These are phyloP conservation scores for Penicillium brevicompactum DNA, from an alignment of 2,329 filamentous ascomycete genomes.

Conservation along the genomic window DNA sequence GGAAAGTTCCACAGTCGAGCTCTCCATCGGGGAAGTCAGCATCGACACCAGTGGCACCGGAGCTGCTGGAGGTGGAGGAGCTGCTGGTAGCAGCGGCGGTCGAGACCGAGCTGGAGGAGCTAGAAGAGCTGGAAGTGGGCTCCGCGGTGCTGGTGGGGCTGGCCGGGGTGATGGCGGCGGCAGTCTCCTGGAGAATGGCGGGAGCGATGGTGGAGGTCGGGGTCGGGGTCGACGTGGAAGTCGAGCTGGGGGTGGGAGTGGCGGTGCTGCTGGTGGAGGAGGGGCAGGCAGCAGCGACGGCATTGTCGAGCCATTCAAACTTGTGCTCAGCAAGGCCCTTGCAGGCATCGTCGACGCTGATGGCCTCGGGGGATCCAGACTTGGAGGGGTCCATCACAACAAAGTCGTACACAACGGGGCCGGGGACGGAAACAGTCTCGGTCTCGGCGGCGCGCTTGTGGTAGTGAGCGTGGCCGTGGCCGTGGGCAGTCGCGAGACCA, in stretches of 20 bases:
- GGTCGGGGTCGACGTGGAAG: constrained; percentile 34
- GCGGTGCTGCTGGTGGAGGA: constrained; percentile 25
- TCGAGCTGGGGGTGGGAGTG: constrained; percentile 38
- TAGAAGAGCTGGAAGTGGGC: constrained; percentile 16
- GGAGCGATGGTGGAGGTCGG: constrained; percentile 36
- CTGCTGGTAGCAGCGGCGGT: constrained; percentile 20
- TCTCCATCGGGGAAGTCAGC: constrained; percentile 74
- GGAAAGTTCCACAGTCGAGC: constrained; percentile 72
- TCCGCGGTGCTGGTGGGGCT: constrained; percentile 21
- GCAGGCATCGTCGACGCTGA: constrained; percentile 61
- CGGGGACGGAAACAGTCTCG: constrained; percentile 58
- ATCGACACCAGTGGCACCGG: constrained; percentile 58
- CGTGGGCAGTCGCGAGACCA: constrained; percentile 46
- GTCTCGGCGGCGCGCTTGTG: constrained; percentile 46
- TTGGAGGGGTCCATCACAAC: constrained; percentile 64
- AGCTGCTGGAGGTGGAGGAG: constrained; percentile 28
- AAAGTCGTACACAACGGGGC: constrained; percentile 71
- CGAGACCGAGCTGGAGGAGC: constrained; percentile 26
- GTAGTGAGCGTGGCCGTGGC: constrained; percentile 46
- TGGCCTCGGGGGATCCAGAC: constrained; percentile 17
- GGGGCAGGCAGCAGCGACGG: constrained; percentile 58
- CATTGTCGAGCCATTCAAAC: constrained; percentile 64
- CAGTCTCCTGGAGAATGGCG: constrained; percentile 56
- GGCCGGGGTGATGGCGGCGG: constrained; percentile 39
- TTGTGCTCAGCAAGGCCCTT: constrained; percentile 70